Conservation (phyloP, 257 asterid species). For the Ilex asprella region DNA sequence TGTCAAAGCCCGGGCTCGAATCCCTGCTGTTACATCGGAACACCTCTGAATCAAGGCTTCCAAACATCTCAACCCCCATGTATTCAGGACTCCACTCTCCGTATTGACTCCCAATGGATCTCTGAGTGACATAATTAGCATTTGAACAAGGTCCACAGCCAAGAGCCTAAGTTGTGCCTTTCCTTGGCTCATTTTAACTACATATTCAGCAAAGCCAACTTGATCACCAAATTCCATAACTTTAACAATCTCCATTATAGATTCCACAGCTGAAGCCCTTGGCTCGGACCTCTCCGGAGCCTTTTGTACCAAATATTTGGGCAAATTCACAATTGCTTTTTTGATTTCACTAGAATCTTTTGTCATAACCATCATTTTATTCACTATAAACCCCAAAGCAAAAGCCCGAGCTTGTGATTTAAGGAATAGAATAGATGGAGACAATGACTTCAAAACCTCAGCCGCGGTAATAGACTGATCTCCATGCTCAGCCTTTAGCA, state of each 20-base stretch:
- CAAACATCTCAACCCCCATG: slow-evolving; percentile 59
- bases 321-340: slow-evolving; percentile 64
- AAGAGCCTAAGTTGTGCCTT: slow-evolving; percentile 69
- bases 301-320: slow-evolving; percentile 64
- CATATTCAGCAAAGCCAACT: slow-evolving; percentile 51
- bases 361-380: slow-evolving; percentile 51
- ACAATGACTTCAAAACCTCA: slow-evolving; percentile 62
- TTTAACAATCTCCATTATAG: slow-evolving; percentile 64
- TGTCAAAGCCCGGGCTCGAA: slow-evolving; percentile 79
- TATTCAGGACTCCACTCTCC: slow-evolving; percentile 30
- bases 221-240: slow-evolving; percentile 53
- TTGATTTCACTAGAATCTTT: slow-evolving; percentile 36
- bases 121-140: slow-evolving; percentile 38
- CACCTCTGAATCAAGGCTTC: slow-evolving; percentile 72
- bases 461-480: slow-evolving; percentile 59
- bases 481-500: slow-evolving; percentile 70
- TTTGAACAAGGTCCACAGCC: slow-evolving; percentile 69
- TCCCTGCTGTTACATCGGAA: slow-evolving; percentile 63
- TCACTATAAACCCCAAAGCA: slow-evolving; percentile 56
- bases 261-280: slow-evolving; percentile 77
- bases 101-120: slow-evolving; percentile 45
- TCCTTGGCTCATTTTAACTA: slow-evolving; percentile 81
- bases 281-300: slow-evolving; percentile 86
- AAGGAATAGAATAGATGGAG: slow-evolving; percentile 45
- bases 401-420: slow-evolving; percentile 60